Evolutionary conservation across 805 yeast genomes (phyloP).

Genomic region (Spathaspora sp.): DNA sequence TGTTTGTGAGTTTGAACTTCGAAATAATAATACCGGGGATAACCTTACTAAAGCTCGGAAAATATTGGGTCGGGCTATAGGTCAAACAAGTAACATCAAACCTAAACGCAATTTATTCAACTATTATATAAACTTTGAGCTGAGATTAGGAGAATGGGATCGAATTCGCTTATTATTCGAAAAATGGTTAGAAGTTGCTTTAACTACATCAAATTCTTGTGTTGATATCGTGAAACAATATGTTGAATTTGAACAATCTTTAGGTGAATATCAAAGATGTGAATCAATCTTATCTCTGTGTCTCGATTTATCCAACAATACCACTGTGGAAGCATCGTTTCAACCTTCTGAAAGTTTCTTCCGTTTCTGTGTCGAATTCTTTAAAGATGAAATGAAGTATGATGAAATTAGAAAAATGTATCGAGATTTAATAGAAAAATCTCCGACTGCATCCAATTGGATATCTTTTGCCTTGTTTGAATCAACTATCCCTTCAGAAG

Average conservation of each 20-base stretch:
- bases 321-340: conserved; percentile 26
- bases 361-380: conserved; percentile 49
- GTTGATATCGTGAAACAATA: conserved; percentile 54
- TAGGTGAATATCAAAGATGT: conserved; percentile 71
- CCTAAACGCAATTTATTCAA: conserved; percentile 58
- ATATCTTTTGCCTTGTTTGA: conserved; percentile 70
- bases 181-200: conserved; percentile 48
- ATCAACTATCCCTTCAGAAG: conserved; percentile 55
- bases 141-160: conserved; percentile 70
- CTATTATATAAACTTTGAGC: conserved; percentile 67
- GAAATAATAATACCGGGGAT: conserved; percentile 39
- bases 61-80: conserved; percentile 69
- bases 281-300: conserved; percentile 60
- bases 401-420: conserved; percentile 51
- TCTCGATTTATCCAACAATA: conserved; percentile 21
- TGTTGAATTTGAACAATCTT: conserved; percentile 61
- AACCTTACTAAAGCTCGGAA: conserved; percentile 54
- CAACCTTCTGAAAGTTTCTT: conserved; percentile 18
- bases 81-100: conserved; percentile 36
- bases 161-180: conserved; percentile 73
- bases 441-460: conserved; percentile 40
- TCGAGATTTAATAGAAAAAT: conserved; percentile 31
- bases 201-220: conserved; percentile 8
- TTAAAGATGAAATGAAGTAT: conserved; percentile 57
- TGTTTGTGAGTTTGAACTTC: conserved; percentile 68